Conservation (phyloP, 208 protist species). For the Crithidia bombi region DNA sequence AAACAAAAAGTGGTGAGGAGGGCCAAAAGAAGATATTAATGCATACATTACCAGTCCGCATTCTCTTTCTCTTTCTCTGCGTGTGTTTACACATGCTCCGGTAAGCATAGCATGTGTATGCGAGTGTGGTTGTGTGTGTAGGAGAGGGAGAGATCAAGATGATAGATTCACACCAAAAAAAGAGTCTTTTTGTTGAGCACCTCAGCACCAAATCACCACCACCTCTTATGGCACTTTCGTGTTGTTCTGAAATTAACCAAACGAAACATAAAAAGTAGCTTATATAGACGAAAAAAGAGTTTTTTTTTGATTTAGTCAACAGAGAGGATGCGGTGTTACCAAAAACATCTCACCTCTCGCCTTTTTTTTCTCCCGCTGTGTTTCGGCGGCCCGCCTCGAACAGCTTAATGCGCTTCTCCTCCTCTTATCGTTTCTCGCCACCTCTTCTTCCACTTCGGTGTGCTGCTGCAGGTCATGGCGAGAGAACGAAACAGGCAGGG, state of each 20-base stretch:
- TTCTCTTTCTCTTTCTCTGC: not conserved
- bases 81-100: no score
- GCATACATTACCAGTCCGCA: not conserved
- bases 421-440: not conserved
- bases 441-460: not conserved
- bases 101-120: no score
- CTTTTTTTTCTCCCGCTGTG: not conserved
- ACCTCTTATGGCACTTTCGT: constrained; percentile 19
- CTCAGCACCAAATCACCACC: not conserved
- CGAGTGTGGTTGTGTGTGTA: not conserved
- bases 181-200: constrained; percentile 23
- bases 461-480: no score
- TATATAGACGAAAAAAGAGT: constrained; percentile 1
- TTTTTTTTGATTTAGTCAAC: constrained; percentile 3
- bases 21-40: constrained; percentile 1
- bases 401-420: not conserved
- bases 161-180: constrained; percentile 7
- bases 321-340: constrained; percentile 6
- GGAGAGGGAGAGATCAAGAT: not conserved
- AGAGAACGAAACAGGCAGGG: not conserved
- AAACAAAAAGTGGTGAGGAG: no score
- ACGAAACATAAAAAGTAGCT: not conserved
- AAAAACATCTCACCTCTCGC: constrained; percentile 5
- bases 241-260: constrained; percentile 14
- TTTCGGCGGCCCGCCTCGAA: no score